Base-by-base conservation (phyloP, 83 land plant genomes). In the Picea abies region DNA sequence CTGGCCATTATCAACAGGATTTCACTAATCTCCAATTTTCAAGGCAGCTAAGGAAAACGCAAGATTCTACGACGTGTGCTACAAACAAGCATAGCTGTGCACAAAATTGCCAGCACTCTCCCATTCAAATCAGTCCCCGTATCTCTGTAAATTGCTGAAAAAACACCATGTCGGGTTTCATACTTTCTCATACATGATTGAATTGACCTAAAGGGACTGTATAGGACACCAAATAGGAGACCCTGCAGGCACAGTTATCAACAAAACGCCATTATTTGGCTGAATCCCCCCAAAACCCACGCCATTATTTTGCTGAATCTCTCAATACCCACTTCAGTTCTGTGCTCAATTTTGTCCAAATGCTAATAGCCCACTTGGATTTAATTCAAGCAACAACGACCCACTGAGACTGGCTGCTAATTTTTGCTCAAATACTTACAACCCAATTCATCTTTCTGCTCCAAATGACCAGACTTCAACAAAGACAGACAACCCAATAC, bases 21-120 rank as follows among this genome's bases (percentile, higher is more conserved):
- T 49, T 23, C 60, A 76, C 78, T 26, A 76, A 76, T 47, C 49
- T 12, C 49, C 23, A 49, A n/a, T 44, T 49, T 1, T 76, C 60
- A 23, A 23, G 0, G 78, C 52, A 22, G 49, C n/a, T 17, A 49
- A 52, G 23, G 14, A 49, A 26, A 76, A 76, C 52, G n/a, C 78
- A 41, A 41, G 4, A 22, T 44, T 73, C 60, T 20, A 15, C 56
- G 49, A 73, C 4, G 29, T 22, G 26, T 49, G 32, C 60, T 76
- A 76, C 60, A 76, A 52, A 72, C 10, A 11, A 72, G 22, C 56
- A 39, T 8, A 72, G 25, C 58, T 52, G n/a, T 20, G n/a, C 19
- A 72, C 23, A 72, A 44, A 76, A 76, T 76, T 76, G 78, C 58
- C 4, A 25, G 35, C 60, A 52, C 78, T 76, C 25, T 49, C 60